A percentile compares a stretch with the other conserved stretches of the same genome.
phyloP scores from a whole-genome alignment of 176 grass and related monocot genomes.

The maize (Zea mays) region DNA sequence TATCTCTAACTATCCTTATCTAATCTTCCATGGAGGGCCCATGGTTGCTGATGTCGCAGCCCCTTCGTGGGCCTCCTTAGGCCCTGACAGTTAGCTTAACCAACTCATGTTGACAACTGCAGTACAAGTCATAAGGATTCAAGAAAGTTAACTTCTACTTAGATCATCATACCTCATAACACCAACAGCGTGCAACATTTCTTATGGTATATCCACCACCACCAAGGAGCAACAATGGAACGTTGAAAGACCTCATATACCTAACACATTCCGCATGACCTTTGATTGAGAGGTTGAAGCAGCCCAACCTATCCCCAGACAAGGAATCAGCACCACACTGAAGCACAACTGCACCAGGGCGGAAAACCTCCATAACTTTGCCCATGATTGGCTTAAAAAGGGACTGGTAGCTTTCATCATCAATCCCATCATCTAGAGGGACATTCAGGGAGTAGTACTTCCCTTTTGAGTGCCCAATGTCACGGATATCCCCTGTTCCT shows the following conservation, averaged over 20 bases:
- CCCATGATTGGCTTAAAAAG: slow-evolving; percentile 80
- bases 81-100: neutral
- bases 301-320: slow-evolving; percentile 83
- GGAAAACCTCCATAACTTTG: slow-evolving; percentile 92
- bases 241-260: slow-evolving; percentile 96
- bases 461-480: slow-evolving; percentile 69
- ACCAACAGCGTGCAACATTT: slow-evolving; percentile 95
- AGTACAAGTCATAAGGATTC: neutral
- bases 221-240: slow-evolving; percentile 81
- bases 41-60: too few relatives aligned
- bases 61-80: too few relatives aligned
- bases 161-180: slow-evolving; percentile 73
- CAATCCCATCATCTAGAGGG: slow-evolving; percentile 85
- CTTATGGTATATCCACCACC: slow-evolving; percentile 94
- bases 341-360: slow-evolving; percentile 80
- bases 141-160: neutral
- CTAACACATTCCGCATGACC: slow-evolving; percentile 88
- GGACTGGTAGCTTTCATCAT: slow-evolving; percentile 90
- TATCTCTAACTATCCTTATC: too few relatives aligned
- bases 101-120: neutral
- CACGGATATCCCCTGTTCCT: slow-evolving; percentile 79
- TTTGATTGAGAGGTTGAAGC: slow-evolving; percentile 87
- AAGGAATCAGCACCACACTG: slow-evolving; percentile 90
- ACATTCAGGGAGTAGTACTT: slow-evolving; percentile 89
- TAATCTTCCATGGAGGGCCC: too few relatives aligned